These are phyloP conservation scores for Canavalia ensiformis DNA, from an alignment of 306 rosid genomes.

Conservation along the genomic window DNA sequence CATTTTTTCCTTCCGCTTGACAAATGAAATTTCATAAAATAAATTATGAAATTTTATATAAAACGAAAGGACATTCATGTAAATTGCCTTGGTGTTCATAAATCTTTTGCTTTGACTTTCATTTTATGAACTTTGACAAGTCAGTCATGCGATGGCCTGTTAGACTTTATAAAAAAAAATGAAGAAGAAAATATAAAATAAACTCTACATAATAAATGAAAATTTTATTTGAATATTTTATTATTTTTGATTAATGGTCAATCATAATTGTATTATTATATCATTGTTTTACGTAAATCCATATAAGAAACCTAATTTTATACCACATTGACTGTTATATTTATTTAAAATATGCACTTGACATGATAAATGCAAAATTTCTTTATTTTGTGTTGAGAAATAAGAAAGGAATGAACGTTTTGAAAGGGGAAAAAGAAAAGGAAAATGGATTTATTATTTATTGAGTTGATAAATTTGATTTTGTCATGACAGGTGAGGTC, in stretches of 20 bases:
- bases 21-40: background rate
- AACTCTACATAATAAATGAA: background rate
- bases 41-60: background rate
- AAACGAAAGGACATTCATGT: constrained; percentile 34
- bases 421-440: background rate
- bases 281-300: background rate
- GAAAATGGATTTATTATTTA: background rate
- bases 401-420: background rate
- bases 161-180: background rate
- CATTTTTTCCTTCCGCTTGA: background rate
- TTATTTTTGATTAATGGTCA: background rate
- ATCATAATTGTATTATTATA: background rate
- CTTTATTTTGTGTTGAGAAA: background rate
- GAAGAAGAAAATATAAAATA: background rate
- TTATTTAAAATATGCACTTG: background rate
- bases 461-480: constrained; percentile 14
- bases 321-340: background rate
- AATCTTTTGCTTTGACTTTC: constrained; percentile 26
- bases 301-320: background rate
- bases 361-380: background rate
- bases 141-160: constrained; percentile 15
- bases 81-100: background rate
- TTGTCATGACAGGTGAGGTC: constrained; percentile 52
- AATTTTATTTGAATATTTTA: background rate
- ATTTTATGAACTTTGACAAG: constrained; percentile 10